Evolutionary conservation across 352 stramenopile species (phyloP), one percentile per base, ranked within the genome.

Genomic region (Globisporangium canariense): DNA sequence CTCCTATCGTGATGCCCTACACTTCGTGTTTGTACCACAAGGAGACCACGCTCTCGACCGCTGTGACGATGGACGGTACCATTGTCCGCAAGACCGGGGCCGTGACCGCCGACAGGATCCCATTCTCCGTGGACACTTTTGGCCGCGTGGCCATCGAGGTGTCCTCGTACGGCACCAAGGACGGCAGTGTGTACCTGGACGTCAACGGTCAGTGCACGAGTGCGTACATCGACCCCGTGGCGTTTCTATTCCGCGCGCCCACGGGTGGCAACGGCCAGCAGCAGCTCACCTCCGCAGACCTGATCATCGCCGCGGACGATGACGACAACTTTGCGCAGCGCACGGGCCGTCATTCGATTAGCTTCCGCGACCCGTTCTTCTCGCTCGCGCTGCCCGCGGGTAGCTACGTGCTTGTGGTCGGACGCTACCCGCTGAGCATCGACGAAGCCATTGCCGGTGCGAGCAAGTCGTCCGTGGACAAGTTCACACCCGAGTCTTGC

Each of bases 301-400:
- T 91, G 6, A 65, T 91, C 28, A 86, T 78, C 45, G 75, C 68
- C 10, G 68, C 45, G 8, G 81, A 91, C 32, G 81, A 91, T 36
- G 83, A 91, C 51, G 76, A 88, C 50, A 83, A 79, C 55, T 90
- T 87, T 56, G 64, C 70, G 2, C 71, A 74, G 56, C 81, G 76
- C 4, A 71, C 50, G 10, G 70, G 77, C n/a, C 80, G 82, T 22
- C 67, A 68, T 11, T 83, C 79, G 16, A 72, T 91, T 52, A 94
- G 77, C 66, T 91, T 89, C 46, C 81, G 82, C 4, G 86, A 91
- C 30, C 83, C 86, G 49, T 94, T 79, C 65, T 55, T 92, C 49
- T 88, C 85, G 11, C 68, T 92, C 18, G 71, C 72, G 0, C 64
- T 92, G 1, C 77, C 75, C 4, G 28, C 63, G 4, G 77, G 76